Conservation (phyloP, 2,329 filamentous ascomycete genomes). For the Pseudocercospora cruenta region DNA sequence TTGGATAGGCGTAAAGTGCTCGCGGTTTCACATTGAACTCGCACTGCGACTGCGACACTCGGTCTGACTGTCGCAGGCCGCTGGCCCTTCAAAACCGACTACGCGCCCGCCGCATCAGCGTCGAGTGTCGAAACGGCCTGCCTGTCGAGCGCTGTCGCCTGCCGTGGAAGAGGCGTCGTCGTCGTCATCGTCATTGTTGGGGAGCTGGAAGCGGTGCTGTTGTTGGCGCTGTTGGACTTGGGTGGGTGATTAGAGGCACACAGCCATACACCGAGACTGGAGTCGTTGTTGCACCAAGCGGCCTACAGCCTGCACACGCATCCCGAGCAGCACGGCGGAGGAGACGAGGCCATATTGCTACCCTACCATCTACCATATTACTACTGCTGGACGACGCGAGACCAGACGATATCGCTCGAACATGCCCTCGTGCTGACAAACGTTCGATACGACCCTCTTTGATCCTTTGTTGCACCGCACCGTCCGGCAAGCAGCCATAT, state of each 20-base stretch:
- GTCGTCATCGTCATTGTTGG: background rate
- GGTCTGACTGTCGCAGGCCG: no score
- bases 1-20: constrained; percentile 11
- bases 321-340: background rate
- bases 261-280: background rate
- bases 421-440: constrained; percentile 14
- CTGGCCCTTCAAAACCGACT: constrained; percentile 1
- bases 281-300: background rate
- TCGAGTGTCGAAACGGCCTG: constrained; percentile 7
- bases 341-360: background rate
- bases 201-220: background rate
- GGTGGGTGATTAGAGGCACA: background rate
- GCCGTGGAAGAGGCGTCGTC: background rate
- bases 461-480: constrained; percentile 21
- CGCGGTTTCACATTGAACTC: constrained; percentile 8
- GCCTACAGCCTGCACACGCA: background rate
- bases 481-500: constrained; percentile 8
- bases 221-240: background rate
- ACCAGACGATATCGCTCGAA: constrained; percentile 13
- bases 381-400: constrained; percentile 8
- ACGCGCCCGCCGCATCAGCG: constrained; percentile 6
- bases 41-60: background rate
- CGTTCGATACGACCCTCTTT: background rate
- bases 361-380: background rate
- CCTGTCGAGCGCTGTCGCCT: background rate